phyloP scores from a whole-genome alignment of 1,284 basidiomycete species.

The Pulveroboletus ridleyi region DNA sequence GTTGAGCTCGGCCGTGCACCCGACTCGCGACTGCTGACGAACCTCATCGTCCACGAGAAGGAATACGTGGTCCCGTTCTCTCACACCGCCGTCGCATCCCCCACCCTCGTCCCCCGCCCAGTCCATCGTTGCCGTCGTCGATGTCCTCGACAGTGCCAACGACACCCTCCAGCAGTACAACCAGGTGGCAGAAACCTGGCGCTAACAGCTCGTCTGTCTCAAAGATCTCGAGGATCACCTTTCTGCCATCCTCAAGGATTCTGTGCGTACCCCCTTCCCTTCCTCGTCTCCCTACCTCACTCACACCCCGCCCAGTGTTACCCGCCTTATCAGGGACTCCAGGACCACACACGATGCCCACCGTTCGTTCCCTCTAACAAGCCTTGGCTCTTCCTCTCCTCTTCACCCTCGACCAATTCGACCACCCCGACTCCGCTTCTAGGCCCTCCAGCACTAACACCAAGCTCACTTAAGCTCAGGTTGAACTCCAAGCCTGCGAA shows the following conservation, averaged over 20 bases:
- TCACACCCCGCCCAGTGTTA: constrained; percentile 53
- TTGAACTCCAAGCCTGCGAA: constrained; percentile 81
- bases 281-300: neutral
- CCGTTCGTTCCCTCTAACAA: constrained; percentile 36
- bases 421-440: constrained; percentile 30
- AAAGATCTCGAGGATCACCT: constrained; percentile 75
- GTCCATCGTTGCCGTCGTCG: too few species aligned
- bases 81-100: too few species aligned
- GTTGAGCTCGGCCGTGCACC: too few species aligned
- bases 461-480: constrained; percentile 71
- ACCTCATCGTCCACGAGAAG: too few species aligned
- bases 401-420: constrained; percentile 41
- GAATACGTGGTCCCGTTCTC: too few species aligned
- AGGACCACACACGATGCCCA: constrained; percentile 57
- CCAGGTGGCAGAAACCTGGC: too few species aligned
- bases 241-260: constrained; percentile 71
- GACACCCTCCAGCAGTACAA: constrained; percentile 69
- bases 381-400: constrained; percentile 41
- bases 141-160: constrained; percentile 40
- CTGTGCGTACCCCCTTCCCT: constrained; percentile 54
- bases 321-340: constrained; percentile 77
- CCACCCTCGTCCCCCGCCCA: constrained; percentile 30
- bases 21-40: too few species aligned
- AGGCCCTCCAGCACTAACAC: constrained; percentile 34
- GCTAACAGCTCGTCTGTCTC: constrained; percentile 52